Percentiles rank a stretch among this genome's conserved stretches.
Evolutionary conservation across 106 monocot species (phyloP).

Genomic region (Phalaenopsis aphrodite): DNA sequence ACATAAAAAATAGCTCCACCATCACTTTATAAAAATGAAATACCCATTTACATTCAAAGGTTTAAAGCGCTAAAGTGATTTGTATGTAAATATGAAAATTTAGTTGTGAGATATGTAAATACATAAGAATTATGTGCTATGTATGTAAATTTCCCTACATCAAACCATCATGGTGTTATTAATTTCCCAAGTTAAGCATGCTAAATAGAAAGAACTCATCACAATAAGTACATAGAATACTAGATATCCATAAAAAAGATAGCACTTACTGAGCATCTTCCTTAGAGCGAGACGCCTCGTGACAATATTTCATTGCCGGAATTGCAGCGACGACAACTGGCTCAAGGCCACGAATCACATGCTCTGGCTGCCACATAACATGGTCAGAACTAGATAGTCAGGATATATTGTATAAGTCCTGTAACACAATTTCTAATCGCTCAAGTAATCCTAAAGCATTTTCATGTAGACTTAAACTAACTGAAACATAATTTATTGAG

Average conservation of each 20-base stretch:
- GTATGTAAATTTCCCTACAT: no score
- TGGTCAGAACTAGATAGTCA: background rate
- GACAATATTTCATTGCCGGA: constrained; percentile 44
- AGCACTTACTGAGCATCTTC: constrained; percentile 61
- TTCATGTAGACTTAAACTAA: background rate
- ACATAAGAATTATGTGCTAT: no score
- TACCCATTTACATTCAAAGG: no score
- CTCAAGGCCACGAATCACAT: constrained; percentile 35
- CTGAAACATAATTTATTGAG: background rate
- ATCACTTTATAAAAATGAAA: no score
- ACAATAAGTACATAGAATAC: background rate
- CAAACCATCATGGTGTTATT: no score
- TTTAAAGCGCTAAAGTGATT: no score
- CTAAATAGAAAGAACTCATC: no score
- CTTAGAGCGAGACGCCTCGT: constrained; percentile 26
- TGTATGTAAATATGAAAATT: no score
- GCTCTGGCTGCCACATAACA: constrained; percentile 30
- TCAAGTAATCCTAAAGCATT: background rate
- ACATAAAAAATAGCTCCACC: no score
- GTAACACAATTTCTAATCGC: background rate
- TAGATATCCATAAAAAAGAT: background rate
- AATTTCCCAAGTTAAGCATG: no score
- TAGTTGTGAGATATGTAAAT: no score
- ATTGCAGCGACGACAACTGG: constrained; percentile 44
- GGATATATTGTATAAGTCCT: background rate